These are phyloP conservation scores for Magnusiomyces sp. DNA, from an alignment of 1,139 yeast species.

Conservation along the genomic window DNA sequence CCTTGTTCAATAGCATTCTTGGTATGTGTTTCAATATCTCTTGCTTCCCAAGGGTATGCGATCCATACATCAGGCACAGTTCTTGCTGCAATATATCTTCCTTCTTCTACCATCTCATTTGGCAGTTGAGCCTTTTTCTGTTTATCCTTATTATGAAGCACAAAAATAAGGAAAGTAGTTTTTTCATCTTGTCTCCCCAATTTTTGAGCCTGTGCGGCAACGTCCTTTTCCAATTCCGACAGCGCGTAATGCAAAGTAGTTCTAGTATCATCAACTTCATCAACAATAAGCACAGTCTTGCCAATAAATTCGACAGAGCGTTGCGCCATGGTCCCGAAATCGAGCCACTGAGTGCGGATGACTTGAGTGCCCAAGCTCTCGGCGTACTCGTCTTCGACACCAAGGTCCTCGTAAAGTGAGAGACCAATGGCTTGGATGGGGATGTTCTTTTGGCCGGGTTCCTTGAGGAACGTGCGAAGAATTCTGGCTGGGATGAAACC, in stretches of 20 bases:
- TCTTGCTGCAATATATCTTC: constrained; percentile 84
- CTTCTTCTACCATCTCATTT: constrained; percentile 50
- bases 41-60: constrained; percentile 96
- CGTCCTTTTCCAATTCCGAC: constrained; percentile 78
- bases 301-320: constrained; percentile 66
- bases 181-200: constrained; percentile 42
- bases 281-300: constrained; percentile 75
- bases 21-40: constrained; percentile 83
- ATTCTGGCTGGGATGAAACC: constrained; percentile 96
- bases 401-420: constrained; percentile 79
- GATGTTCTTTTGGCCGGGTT: constrained; percentile 78
- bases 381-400: constrained; percentile 41
- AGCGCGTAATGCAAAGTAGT: constrained; percentile 91
- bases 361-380: constrained; percentile 79
- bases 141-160: constrained; percentile 86
- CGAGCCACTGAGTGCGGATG: constrained; percentile 93
- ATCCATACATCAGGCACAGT: constrained; percentile 91
- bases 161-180: constrained; percentile 82
- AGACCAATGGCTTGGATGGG: constrained; percentile 91
- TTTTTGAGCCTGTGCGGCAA: constrained; percentile 47
- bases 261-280: constrained; percentile 94
- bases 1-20: constrained; percentile 74
- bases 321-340: constrained; percentile 51
- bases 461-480: constrained; percentile 80
- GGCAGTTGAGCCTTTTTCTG: constrained; percentile 77